These are phyloP conservation scores for Pelargonium nanum DNA, from an alignment of 345 rosid genomes.

Conservation along the genomic window DNA sequence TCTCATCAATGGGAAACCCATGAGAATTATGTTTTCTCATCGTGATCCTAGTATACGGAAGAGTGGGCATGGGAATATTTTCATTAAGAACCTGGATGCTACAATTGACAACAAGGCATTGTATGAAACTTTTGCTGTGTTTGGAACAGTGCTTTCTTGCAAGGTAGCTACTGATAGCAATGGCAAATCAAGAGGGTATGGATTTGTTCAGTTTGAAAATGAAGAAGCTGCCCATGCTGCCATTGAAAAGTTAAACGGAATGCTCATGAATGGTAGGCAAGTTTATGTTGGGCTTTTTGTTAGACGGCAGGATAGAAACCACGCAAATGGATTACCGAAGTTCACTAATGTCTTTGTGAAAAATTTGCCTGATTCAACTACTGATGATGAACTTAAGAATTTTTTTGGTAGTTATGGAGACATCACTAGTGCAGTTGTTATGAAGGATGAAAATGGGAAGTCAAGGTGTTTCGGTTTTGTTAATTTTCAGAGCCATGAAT, in stretches of 20 bases:
- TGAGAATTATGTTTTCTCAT: slow-evolving; percentile 83
- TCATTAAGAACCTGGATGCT: slow-evolving; percentile 89
- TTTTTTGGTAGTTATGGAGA: slow-evolving; percentile 67
- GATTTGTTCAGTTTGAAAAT: slow-evolving; percentile 78
- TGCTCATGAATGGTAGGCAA: slow-evolving; percentile 88
- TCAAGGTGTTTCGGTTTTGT: slow-evolving; percentile 94
- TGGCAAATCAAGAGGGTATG: slow-evolving; percentile 93
- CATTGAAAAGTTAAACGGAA: slow-evolving; percentile 73
- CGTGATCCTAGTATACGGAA: slow-evolving; percentile 83
- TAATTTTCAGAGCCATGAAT: slow-evolving; percentile 66
- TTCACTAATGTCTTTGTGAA: slow-evolving; percentile 82
- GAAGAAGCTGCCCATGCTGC: slow-evolving; percentile 79
- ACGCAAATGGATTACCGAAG: slow-evolving; percentile 30
- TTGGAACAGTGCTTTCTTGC: slow-evolving; percentile 82
- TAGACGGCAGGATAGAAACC: slow-evolving; percentile 78
- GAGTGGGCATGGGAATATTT: slow-evolving; percentile 89
- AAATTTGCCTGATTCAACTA: slow-evolving; percentile 53
- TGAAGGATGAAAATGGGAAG: slow-evolving; percentile 85
- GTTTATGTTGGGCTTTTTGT: slow-evolving; percentile 88
- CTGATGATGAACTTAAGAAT: slow-evolving; percentile 61
- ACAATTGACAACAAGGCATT: slow-evolving; percentile 87
- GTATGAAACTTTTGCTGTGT: slow-evolving; percentile 75
- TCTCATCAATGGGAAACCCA: slow-evolving; percentile 52
- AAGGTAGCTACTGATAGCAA: slow-evolving; percentile 66
- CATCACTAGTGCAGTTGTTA: slow-evolving; percentile 68